Evolutionary conservation across 2,329 filamentous ascomycete genomes (phyloP), one percentile per base, ranked within the genome.

Genomic region (Ophiosphaerella herpotricha): DNA sequence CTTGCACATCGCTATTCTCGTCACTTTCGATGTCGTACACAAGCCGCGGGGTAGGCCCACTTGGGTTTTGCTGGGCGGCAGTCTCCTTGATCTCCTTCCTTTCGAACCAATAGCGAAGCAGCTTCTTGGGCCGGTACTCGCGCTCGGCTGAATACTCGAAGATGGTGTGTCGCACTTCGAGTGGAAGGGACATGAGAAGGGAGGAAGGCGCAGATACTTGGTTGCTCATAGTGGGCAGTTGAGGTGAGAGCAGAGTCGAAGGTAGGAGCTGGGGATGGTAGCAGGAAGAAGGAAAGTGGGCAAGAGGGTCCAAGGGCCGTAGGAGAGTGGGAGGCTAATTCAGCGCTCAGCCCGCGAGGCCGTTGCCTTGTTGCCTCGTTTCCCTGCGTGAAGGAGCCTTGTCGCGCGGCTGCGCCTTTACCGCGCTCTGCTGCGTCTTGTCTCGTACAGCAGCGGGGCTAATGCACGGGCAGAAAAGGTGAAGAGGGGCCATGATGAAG

Each of bases 31-130:
- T 32, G 40, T 47, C 43, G 44, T 60, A 54, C 14, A 50, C 40
- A 3, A 54, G 43, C 5, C 36, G 35, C 16, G 60, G 51, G 21
- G 43, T 43, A 7, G 48, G 45, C 3, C 39, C 48, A n/a, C 39
- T 40, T 5, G 63, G 57, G 39, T 63, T 38, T 4, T 52, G 16
- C 24, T 57, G 29, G 12, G 59, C 62, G 5, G 61, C 50, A 7
- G 51, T 38, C 46, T 58, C 46, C 29, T 55, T 57, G 36, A 64
- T 37, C 18, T 72, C 70, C 39, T 59, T 56, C 60, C 63, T 71
- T 59, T 72, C 70, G 48, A 73, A 71, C 70, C 70, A 73, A 36
- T 61, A 55, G 36, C 62, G 61, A 18, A 73, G 54, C 9, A 72
- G 43, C 47, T 61, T 59, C 46, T 64, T 58, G 5, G 67, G 57